Evolutionary conservation across 2,329 filamentous ascomycete species (phyloP), one percentile per base, ranked within the genome.

Genomic region (Colletotrichum sp.): DNA sequence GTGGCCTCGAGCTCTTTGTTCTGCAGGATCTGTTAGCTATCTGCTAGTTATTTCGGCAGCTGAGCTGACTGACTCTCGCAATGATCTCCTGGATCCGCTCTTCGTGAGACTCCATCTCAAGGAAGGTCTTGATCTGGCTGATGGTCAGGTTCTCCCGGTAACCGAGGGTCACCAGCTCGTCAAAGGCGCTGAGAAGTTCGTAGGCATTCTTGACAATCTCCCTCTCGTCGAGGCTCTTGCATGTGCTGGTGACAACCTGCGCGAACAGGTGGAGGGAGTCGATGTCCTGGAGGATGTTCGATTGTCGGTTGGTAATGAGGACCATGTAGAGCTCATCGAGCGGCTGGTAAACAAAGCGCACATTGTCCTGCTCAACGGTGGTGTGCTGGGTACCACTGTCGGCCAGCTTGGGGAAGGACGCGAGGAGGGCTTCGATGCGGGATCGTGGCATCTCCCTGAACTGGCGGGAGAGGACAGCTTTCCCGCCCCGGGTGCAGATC

Each of bases 241-340:
- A 99, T 82, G 97, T 96, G 86, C 95, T 98, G 75, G 95, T 95
- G 71, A 98, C 97, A 18, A 99, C 96, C 88, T 99, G 97, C 75
- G 96, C 96, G 84, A 99, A 99, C 25, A 99, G 91, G 85, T 99
- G 97, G 76, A 99, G 91, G 75, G 97, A 98, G 87, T 98, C 97
- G 85, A 99, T 99, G 86, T 99, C 97, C 88, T 99, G 97, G 67
- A 99, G 91, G 80, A 99, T 99, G 87, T 99, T 99, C 86, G 96
- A 98, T 89, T 98, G 97, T 81, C 96, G 94, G 90, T 99, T 99
- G 85, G 97, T 99, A 87, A 99, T 98, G 82, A 99, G 93, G 79
- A 99, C 96, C 92, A 99, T 98, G 91, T 99, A 99, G 78, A 99
- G 93, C 89, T 99, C 97, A 87, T 99, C 97, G 78, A 99, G 91